Percentiles rank a stretch among this genome's conserved stretches.
These are phyloP conservation scores for Erodium trifolium DNA, from an alignment of 441 rosid genomes.

Conservation along the genomic window DNA sequence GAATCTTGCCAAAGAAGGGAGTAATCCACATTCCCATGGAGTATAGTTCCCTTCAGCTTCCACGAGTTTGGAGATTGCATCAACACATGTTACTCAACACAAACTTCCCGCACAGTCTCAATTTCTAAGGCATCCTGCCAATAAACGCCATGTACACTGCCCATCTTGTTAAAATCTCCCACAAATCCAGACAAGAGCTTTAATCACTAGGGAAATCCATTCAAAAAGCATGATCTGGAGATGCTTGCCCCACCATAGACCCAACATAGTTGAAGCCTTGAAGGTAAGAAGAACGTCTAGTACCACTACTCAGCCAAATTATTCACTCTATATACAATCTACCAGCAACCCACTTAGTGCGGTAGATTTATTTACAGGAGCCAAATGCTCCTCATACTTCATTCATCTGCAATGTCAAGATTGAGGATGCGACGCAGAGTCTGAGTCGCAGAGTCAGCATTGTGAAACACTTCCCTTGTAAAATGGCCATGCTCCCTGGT, in stretches of 20 bases:
- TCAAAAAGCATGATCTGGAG: too few species aligned
- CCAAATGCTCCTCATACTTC: conserved; percentile 27
- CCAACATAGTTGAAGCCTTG: conserved; percentile 2
- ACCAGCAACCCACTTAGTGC: conserved; percentile 22
- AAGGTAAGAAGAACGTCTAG: conserved; percentile 7
- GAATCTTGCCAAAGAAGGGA: not conserved
- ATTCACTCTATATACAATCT: conserved; percentile 50
- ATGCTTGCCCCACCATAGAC: conserved; percentile 22
- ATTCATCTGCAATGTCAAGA: conserved; percentile 54
- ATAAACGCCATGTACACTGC: not conserved
- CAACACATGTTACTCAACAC: not conserved
- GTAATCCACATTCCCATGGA: not conserved
- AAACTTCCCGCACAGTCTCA: not conserved
- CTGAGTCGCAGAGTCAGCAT: conserved; percentile 71
- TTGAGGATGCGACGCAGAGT: conserved; percentile 89
- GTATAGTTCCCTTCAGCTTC: not conserved
- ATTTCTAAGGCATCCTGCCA: not conserved
- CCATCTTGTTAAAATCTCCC: not conserved
- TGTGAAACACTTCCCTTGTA: conserved; percentile 35
- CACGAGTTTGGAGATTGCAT: not conserved
- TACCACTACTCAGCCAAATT: conserved; percentile 25
- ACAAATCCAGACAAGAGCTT: too few species aligned
- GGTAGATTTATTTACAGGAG: conserved; percentile 41
- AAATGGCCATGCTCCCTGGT: conserved; percentile 32
- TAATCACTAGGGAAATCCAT: too few species aligned